These are phyloP conservation scores for Solanum piurae DNA, from an alignment of 257 asterid species.

Conservation along the genomic window DNA sequence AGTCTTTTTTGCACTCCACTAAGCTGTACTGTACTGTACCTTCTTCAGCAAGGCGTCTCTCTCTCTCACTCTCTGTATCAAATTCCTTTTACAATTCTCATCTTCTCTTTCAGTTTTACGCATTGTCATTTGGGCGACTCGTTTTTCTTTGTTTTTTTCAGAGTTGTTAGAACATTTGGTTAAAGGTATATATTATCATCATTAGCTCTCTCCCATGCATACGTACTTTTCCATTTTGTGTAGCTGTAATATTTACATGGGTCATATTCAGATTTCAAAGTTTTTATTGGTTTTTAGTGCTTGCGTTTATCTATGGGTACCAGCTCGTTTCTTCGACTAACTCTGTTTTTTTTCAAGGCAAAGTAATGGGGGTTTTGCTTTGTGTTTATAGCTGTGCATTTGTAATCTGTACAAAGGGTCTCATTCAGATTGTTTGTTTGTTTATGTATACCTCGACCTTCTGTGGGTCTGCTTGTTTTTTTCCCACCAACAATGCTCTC, in stretches of 20 bases:
- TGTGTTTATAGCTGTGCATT: not conserved
- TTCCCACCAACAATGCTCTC: too few relatives aligned
- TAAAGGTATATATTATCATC: not conserved
- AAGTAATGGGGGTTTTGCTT: not conserved
- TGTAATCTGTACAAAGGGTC: not conserved
- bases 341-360: not conserved
- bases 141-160: not conserved
- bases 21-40: not conserved
- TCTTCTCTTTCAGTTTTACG: not conserved
- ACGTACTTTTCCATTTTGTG: not conserved
- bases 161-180: not conserved
- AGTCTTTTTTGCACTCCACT: not conserved
- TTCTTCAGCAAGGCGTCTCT: not conserved
- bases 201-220: not conserved
- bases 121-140: not conserved
- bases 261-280: not conserved
- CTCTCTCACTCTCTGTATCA: not conserved
- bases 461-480: too few relatives aligned
- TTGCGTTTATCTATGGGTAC: not conserved
- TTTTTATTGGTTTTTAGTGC: not conserved
- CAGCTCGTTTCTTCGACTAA: not conserved
- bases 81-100: not conserved
- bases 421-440: not conserved
- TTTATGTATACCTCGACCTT: not conserved
- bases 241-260: not conserved